Evolutionary conservation across 805 yeast genomes (phyloP).

Genomic region (Saccharomycopsis capsularis): DNA sequence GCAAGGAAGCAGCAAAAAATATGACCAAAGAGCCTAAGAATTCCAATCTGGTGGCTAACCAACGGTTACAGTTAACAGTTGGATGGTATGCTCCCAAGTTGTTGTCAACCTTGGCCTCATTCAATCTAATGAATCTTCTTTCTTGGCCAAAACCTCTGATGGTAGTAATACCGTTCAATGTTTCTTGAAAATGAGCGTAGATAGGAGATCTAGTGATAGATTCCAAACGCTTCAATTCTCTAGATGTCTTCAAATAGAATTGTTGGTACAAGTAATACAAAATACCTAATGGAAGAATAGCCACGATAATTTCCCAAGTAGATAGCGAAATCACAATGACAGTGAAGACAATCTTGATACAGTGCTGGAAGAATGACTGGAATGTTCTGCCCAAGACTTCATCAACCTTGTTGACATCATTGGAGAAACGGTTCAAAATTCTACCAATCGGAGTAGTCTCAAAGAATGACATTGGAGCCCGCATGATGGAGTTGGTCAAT

Average conservation of each 20-base stretch:
- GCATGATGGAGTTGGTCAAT: constrained; percentile 67
- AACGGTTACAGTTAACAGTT: constrained; percentile 85
- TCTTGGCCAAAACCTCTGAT: constrained; percentile 70
- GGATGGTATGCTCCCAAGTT: constrained; percentile 93
- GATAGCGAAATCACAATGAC: constrained; percentile 73
- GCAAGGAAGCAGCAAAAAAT: constrained; percentile 75
- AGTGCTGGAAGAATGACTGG: constrained; percentile 57
- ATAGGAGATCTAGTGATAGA: constrained; percentile 76
- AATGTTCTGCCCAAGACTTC: constrained; percentile 68
- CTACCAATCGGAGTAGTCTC: constrained; percentile 96
- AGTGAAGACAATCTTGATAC: constrained; percentile 63
- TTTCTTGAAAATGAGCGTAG: constrained; percentile 79
- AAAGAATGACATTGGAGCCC: constrained; percentile 93
- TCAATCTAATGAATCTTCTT: constrained; percentile 54
- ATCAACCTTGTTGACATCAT: constrained; percentile 84
- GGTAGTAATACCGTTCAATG: constrained; percentile 66
- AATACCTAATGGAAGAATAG: constrained; percentile 62
- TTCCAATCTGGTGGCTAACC: constrained; percentile 95
- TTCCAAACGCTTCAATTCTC: constrained; percentile 78
- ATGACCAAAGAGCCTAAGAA: constrained; percentile 85
- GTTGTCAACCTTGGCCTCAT: constrained; percentile 66
- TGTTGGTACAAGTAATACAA: constrained; percentile 68
- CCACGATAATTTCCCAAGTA: constrained; percentile 77
- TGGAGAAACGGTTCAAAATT: constrained; percentile 83
- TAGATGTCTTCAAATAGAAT: constrained; percentile 66